Conservation (phyloP, 108 stramenopile species). For the Discostella pseudostelligera region DNA sequence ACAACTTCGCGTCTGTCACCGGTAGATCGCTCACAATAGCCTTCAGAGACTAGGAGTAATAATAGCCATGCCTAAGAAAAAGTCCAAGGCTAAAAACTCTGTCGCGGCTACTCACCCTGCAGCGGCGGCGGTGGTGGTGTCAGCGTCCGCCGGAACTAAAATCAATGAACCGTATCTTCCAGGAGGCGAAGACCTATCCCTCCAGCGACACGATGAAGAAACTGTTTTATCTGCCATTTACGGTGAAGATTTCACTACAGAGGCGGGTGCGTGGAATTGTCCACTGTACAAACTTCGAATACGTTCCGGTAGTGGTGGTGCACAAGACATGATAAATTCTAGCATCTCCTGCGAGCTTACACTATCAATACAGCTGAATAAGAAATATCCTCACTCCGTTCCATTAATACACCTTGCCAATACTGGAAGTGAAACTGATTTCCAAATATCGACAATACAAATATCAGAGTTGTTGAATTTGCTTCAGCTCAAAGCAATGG, state of each 20-base stretch:
- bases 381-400: constrained; percentile 69
- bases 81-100: no score
- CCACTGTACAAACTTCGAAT: constrained; percentile 30
- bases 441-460: constrained; percentile 32
- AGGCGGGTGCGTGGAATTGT: constrained; percentile 55
- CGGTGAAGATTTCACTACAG: constrained; percentile 57
- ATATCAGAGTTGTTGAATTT: constrained; percentile 39
- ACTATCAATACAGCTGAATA: constrained; percentile 53
- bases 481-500: constrained; percentile 47
- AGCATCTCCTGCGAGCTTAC: constrained; percentile 8
- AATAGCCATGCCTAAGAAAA: background rate
- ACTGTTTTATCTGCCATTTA: constrained; percentile 77
- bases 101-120: no score
- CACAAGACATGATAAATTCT: background rate
- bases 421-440: constrained; percentile 33
- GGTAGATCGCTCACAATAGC: no score
- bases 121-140: no score
- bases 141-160: no score
- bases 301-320: constrained; percentile 4
- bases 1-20: no score
- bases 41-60: no score
- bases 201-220: constrained; percentile 68
- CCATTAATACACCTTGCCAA: constrained; percentile 57
- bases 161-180: no score
- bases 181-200: constrained; percentile 65